Conservation (phyloP, 2,329 filamentous ascomycete species). For the Aureobasidium sp. region DNA sequence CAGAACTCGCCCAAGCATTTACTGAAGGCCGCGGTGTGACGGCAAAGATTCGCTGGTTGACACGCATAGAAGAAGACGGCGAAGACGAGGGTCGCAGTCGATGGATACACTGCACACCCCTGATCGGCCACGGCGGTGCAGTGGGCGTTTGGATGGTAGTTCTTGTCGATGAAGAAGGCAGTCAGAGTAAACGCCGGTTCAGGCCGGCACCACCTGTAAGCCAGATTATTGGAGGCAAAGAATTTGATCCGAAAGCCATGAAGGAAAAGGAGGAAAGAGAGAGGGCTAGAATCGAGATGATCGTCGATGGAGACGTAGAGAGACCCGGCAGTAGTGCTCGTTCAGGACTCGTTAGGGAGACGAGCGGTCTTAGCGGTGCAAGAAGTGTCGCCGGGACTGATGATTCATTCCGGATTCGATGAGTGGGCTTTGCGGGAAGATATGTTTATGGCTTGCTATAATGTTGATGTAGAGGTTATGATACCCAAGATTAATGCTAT, state of each 20-base stretch:
- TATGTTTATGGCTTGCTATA: background rate
- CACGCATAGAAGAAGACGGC: slow-evolving; percentile 27
- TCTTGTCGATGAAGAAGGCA: slow-evolving; percentile 52
- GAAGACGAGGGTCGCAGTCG: slow-evolving; percentile 51
- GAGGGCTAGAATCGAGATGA: background rate
- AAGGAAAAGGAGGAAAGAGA: slow-evolving; percentile 3
- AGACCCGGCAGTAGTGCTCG: background rate
- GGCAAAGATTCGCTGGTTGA: slow-evolving; percentile 35
- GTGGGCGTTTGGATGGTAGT: slow-evolving; percentile 75
- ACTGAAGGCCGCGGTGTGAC: slow-evolving; percentile 31
- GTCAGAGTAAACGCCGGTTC: slow-evolving; percentile 21
- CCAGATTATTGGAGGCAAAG: slow-evolving; percentile 24
- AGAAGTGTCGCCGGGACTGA: background rate
- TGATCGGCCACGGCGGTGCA: slow-evolving; percentile 56
- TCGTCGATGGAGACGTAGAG: background rate
- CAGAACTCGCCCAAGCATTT: slow-evolving; percentile 31
- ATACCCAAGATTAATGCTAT: background rate
- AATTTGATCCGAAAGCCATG: slow-evolving; percentile 19
- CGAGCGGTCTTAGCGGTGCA: background rate
- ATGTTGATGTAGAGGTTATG: background rate
- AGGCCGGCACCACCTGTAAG: slow-evolving; percentile 28
- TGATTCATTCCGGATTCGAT: background rate
- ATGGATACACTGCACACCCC: slow-evolving; percentile 71
- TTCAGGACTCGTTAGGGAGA: background rate
- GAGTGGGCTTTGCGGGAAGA: background rate